phyloP scores from a whole-genome alignment of 2,329 filamentous ascomycete genomes.

The Phialophora expanda region DNA sequence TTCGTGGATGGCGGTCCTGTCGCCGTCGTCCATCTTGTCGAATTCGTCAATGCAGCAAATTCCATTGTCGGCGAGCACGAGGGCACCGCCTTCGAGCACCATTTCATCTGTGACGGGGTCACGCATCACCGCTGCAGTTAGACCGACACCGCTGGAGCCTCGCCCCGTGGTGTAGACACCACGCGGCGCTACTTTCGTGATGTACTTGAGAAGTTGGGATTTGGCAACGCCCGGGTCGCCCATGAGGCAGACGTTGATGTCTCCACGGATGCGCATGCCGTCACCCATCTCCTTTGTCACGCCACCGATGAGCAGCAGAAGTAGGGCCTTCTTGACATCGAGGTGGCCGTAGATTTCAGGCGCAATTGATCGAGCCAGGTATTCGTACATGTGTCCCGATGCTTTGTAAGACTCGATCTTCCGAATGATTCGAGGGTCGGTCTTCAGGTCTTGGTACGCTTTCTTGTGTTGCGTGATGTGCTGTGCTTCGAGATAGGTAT shows the following conservation, averaged over 20 bases:
- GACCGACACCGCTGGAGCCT: constrained; percentile 78
- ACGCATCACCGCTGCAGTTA: constrained; percentile 80
- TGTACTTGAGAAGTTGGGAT: constrained; percentile 97
- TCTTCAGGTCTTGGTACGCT: constrained; percentile 88
- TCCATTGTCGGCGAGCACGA: constrained; percentile 79
- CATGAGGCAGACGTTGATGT: constrained; percentile 99
- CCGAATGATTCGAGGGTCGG: constrained; percentile 78
- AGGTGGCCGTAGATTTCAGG: constrained; percentile 96
- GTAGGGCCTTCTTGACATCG: constrained; percentile 95
- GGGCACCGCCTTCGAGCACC: constrained; percentile 77
- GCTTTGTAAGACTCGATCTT: constrained; percentile 85
- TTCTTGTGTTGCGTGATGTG: constrained; percentile 96
- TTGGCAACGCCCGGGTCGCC: constrained; percentile 99
- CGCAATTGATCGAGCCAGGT: constrained; percentile 92
- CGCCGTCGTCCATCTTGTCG: constrained; percentile 82
- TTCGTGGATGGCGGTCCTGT: constrained; percentile 81
- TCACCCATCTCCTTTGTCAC: constrained; percentile 97
- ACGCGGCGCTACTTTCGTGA: constrained; percentile 94
- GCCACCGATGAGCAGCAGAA: constrained; percentile 94
- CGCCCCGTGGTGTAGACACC: constrained; percentile 85
- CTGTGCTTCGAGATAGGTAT: constrained; percentile 96
- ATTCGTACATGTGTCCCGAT: constrained; percentile 92
- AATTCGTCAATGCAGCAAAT: constrained; percentile 87
- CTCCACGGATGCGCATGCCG: constrained; percentile 97
- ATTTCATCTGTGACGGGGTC: constrained; percentile 81